Evolutionary conservation across 1,139 yeast genomes (phyloP).

Genomic region (Saccharomycopsis hybrid): DNA sequence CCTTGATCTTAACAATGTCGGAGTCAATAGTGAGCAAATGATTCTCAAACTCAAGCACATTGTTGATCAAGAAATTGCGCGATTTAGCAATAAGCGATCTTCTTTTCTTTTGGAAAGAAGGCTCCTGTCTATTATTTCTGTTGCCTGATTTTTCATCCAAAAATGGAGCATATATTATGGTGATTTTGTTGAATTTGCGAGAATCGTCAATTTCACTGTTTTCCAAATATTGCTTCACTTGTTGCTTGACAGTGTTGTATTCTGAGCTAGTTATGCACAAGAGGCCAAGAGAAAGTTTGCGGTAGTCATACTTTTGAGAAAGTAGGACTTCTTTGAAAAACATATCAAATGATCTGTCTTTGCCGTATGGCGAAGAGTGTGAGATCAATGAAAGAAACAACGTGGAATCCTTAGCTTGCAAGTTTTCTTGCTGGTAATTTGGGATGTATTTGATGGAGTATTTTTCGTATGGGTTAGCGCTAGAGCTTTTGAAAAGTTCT

Average conservation of each 20-base stretch:
- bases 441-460: slow-evolving; percentile 15
- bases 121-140: slow-evolving; percentile 15
- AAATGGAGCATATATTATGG: slow-evolving; percentile 18
- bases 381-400: slow-evolving; percentile 16
- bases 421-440: slow-evolving; percentile 6
- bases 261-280: slow-evolving; percentile 17
- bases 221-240: slow-evolving; percentile 17
- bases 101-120: slow-evolving; percentile 26
- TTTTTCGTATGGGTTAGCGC: slow-evolving; percentile 9
- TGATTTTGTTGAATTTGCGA: slow-evolving; percentile 12
- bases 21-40: slow-evolving; percentile 42
- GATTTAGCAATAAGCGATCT: slow-evolving; percentile 28
- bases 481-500: slow-evolving; percentile 4
- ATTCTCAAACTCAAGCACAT: slow-evolving; percentile 29
- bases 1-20: slow-evolving; percentile 34
- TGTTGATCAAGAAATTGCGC: slow-evolving; percentile 29
- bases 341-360: slow-evolving; percentile 12
- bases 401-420: slow-evolving; percentile 6
- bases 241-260: slow-evolving; percentile 19
- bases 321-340: slow-evolving; percentile 14
- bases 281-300: slow-evolving; percentile 15
- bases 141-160: slow-evolving; percentile 6
- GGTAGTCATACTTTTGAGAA: slow-evolving; percentile 10
- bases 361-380: slow-evolving; percentile 18
- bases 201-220: slow-evolving; percentile 3